Evolutionary conservation across 2,329 filamentous ascomycete genomes (phyloP), one percentile per base, ranked within the genome.

Genomic region (Microthyrium microscopicum): DNA sequence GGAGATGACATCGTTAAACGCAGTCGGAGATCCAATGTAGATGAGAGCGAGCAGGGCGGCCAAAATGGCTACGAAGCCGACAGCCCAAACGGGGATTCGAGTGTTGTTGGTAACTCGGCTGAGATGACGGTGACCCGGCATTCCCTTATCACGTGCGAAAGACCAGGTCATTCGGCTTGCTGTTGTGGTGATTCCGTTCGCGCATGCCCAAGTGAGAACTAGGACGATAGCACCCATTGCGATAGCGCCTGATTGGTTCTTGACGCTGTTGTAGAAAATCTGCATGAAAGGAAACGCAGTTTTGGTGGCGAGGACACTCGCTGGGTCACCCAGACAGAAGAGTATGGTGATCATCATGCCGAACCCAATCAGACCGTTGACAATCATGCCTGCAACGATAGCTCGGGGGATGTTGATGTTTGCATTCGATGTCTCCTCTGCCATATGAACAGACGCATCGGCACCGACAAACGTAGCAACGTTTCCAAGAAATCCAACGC

Each of bases 61-160:
- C 0, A 71, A 66, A 2, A 65, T 66, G 0, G 74, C 59, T 38
- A 67, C 64, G 2, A 62, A 62, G 15, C 68, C 26, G 3, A 39
- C 46, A 3, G 49, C 49, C 8, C 40, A 39, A 26, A 49, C 43
- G 1, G 51, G 51, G 4, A 54, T 41, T 29, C 41, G 41, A 3
- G 46, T 46, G 17, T 44, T 39, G 3, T 40, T 29, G 28, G 41
- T 40, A n/a, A 54, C 48, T 25, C 40, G 37, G 28, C 39, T 21
- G 16, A 40, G 37, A 2, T 29, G 6, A 7, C 28, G 15, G 16
- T 29, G 35, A 19, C 17, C 20, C 3, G 38, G 38, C 13, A 26
- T 31, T 20, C 38, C 38, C n/a, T 32, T 34, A 31, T 40, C 38
- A 3, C 38, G 29, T 8, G 38, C 38, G 20, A 40, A 40, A 5